Percentiles rank a stretch among this genome's conserved stretches.
Conservation (phyloP, 176 grass and related monocot genomes). For the Tuctoria greenei region DNA sequence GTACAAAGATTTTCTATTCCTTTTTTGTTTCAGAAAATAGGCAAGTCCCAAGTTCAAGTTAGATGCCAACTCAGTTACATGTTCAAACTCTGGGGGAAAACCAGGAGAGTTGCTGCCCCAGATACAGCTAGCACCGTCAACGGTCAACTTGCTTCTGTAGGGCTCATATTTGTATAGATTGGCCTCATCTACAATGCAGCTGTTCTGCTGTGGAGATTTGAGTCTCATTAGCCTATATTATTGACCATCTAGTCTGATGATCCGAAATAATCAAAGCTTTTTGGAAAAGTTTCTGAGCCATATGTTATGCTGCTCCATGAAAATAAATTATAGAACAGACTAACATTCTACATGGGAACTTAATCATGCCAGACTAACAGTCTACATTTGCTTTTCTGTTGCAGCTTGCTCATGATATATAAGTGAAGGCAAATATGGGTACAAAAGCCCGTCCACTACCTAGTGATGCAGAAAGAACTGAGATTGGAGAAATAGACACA, state of each 20-base stretch:
- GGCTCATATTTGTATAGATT: neutral
- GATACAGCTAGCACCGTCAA: too few species aligned
- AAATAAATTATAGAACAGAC: neutral
- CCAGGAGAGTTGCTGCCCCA: too few species aligned
- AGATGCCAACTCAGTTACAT: too few species aligned
- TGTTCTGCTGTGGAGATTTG: neutral
- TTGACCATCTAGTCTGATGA: neutral
- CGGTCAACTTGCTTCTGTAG: too few species aligned
- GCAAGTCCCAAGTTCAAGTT: too few species aligned
- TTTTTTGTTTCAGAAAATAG: too few species aligned
- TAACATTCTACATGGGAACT: neutral
- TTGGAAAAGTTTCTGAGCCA: neutral
- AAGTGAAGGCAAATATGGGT: conserved; percentile 53
- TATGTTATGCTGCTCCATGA: neutral
- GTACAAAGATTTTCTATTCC: too few species aligned
- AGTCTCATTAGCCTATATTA: neutral
- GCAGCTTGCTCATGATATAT: conserved; percentile 31
- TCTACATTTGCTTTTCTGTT: conserved; percentile 22
- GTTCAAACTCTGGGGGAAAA: too few species aligned
- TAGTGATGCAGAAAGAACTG: conserved; percentile 54
- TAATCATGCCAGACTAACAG: neutral
- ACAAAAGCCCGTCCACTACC: conserved; percentile 53
- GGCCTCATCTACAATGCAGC: neutral
- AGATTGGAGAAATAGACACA: conserved; percentile 91
- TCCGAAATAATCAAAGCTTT: neutral